A percentile compares a stretch with the other conserved stretches of the same genome.
Conservation (phyloP, 2,329 filamentous ascomycete species). For the Aspergillus texensis region DNA sequence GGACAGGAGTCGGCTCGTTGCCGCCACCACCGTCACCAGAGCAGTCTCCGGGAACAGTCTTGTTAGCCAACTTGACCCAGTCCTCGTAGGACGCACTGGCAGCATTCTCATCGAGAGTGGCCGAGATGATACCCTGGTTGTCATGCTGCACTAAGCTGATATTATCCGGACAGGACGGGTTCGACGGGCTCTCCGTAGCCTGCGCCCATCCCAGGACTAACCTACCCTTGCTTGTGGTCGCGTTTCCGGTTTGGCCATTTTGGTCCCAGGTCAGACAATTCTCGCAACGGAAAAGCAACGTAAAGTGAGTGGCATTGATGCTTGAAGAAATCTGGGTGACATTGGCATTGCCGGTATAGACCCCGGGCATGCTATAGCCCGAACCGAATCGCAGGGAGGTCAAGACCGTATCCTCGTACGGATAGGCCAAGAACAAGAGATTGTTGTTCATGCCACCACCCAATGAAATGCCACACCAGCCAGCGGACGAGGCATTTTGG, state of each 20-base stretch:
- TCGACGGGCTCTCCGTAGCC: constrained; percentile 42
- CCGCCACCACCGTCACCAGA: constrained; percentile 11
- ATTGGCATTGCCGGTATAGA: constrained; percentile 64
- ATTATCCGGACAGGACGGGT: constrained; percentile 49
- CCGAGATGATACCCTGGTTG: constrained; percentile 57
- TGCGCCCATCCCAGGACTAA: constrained; percentile 62
- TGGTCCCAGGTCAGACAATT: constrained; percentile 59
- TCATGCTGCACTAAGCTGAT: constrained; percentile 59
- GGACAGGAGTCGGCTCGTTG: neutral
- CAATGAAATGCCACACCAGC: constrained; percentile 63
- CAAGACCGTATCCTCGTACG: constrained; percentile 55
- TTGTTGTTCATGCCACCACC: constrained; percentile 61
- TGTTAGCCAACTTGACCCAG: constrained; percentile 33
- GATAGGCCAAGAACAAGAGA: constrained; percentile 62
- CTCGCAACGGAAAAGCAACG: constrained; percentile 67
- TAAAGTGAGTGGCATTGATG: constrained; percentile 62
- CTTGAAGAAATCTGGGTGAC: constrained; percentile 63
- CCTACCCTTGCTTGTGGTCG: constrained; percentile 48
- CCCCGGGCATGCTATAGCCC: constrained; percentile 61
- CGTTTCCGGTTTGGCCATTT: constrained; percentile 47
- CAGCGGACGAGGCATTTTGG: constrained; percentile 49
- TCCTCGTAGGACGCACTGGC: constrained; percentile 41
- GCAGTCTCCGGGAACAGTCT: constrained; percentile 22
- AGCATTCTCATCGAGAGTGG: constrained; percentile 45
- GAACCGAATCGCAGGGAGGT: constrained; percentile 62